Percentiles rank a stretch among this genome's conserved stretches.
Conservation (phyloP, 1,139 yeast genomes). For the Yamadazyma diddensiae region DNA sequence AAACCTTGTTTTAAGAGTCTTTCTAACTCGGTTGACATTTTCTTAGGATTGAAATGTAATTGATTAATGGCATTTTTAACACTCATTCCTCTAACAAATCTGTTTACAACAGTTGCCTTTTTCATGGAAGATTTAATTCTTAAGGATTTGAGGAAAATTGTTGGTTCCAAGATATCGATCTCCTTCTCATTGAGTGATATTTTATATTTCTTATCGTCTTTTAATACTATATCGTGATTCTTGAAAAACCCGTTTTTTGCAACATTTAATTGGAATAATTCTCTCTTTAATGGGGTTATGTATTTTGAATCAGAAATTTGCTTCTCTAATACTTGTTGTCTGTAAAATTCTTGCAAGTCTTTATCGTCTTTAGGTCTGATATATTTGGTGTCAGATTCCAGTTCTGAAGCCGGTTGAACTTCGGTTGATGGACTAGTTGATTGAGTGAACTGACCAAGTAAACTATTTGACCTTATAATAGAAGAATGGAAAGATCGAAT, state of each 20-base stretch:
- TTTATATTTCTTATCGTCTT: constrained; percentile 50
- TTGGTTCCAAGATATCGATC: constrained; percentile 79
- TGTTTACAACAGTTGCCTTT: constrained; percentile 78
- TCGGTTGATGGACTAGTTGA: constrained; percentile 10
- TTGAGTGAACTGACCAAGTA: constrained; percentile 29
- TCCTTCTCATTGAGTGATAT: constrained; percentile 61
- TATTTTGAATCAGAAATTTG: constrained; percentile 34
- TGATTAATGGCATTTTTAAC: constrained; percentile 85
- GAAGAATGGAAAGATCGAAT: constrained; percentile 14
- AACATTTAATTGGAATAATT: constrained; percentile 62
- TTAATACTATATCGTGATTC: constrained; percentile 52
- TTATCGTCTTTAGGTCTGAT: constrained; percentile 28
- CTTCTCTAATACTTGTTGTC: constrained; percentile 24
- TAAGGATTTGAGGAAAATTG: constrained; percentile 71
- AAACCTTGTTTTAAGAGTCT: constrained; percentile 72
- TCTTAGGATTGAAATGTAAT: constrained; percentile 82
- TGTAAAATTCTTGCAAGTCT: constrained; percentile 33
- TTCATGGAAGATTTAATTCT: constrained; percentile 84
- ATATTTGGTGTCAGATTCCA: constrained; percentile 2
- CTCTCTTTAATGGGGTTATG: constrained; percentile 71
- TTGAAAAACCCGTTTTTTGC: constrained; percentile 70
- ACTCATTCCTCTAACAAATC: constrained; percentile 69
- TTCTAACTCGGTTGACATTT: constrained; percentile 76
- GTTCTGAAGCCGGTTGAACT: constrained; percentile 5
- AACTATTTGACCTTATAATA: constrained; percentile 14